Conservation (phyloP, 345 rosid species). For the Arabidopsis suecica region DNA sequence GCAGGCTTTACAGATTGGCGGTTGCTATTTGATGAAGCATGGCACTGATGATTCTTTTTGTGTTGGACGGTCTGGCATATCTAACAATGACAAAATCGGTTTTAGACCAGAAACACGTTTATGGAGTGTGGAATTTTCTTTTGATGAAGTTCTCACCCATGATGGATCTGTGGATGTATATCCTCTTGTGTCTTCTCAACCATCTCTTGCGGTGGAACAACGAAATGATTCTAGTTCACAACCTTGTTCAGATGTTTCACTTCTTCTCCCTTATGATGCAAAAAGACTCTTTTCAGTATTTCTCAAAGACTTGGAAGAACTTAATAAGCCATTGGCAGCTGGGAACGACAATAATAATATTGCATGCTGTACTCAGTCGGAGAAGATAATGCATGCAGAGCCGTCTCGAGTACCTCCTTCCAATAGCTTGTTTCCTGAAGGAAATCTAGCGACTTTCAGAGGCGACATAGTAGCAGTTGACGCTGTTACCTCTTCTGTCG, state of each 20-base stretch:
- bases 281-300: slow-evolving; percentile 46
- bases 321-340: slow-evolving; percentile 39
- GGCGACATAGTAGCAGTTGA: slow-evolving; percentile 67
- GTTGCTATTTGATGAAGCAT: slow-evolving; percentile 69
- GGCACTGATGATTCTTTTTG: slow-evolving; percentile 55
- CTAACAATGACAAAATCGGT: slow-evolving; percentile 49
- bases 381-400: slow-evolving; percentile 25
- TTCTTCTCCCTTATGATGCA: slow-evolving; percentile 55
- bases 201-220: slow-evolving; percentile 37
- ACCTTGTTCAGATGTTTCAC: slow-evolving; percentile 57
- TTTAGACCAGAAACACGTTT: slow-evolving; percentile 50
- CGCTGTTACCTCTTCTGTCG: slow-evolving; percentile 43
- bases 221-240: slow-evolving; percentile 6
- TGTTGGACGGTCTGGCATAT: slow-evolving; percentile 44
- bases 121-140: slow-evolving; percentile 63
- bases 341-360: slow-evolving; percentile 42
- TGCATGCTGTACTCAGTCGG: slow-evolving; percentile 37
- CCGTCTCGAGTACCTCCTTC: slow-evolving; percentile 43
- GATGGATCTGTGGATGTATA: slow-evolving; percentile 41
- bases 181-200: slow-evolving; percentile 43
- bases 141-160: slow-evolving; percentile 46
- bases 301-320: slow-evolving; percentile 49
- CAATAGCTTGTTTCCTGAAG: slow-evolving; percentile 59
- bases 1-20: slow-evolving; percentile 79
- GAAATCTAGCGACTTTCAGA: slow-evolving; percentile 57